phyloP scores from a whole-genome alignment of 768 basidiomycete species.

The Boletus coccyginus region DNA sequence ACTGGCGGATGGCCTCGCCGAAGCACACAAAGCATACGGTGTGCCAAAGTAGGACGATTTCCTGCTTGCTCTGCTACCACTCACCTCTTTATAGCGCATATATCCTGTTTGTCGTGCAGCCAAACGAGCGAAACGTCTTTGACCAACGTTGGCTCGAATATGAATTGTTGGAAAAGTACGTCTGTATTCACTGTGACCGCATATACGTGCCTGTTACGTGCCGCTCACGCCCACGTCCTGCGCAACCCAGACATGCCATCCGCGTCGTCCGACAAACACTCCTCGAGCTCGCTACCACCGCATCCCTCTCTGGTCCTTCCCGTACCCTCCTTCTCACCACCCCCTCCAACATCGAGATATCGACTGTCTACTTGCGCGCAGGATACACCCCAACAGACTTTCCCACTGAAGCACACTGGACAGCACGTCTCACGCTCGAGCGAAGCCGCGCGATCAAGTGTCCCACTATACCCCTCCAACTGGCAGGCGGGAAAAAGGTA shows the following conservation, averaged over 20 bases:
- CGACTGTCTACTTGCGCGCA: slow-evolving; percentile 87
- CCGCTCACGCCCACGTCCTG: neutral
- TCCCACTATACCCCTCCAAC: slow-evolving; percentile 83
- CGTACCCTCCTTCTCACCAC: slow-evolving; percentile 40
- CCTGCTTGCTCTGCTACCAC: neutral
- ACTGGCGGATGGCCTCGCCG: slow-evolving; percentile 72
- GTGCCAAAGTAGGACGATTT: slow-evolving; percentile 42
- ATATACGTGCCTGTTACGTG: neutral
- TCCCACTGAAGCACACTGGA: slow-evolving; percentile 60
- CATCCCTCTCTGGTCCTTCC: slow-evolving; percentile 46
- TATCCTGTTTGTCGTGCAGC: slow-evolving; percentile 88
- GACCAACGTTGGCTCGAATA: slow-evolving; percentile 92
- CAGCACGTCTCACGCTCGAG: slow-evolving; percentile 76
- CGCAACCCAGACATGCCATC: slow-evolving; percentile 60
- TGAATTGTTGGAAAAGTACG: slow-evolving; percentile 74
- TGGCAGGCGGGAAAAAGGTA: slow-evolving; percentile 96
- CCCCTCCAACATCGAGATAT: slow-evolving; percentile 55
- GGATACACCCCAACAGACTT: slow-evolving; percentile 87
- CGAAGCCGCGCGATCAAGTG: slow-evolving; percentile 88
- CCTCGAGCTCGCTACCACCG: slow-evolving; percentile 58
- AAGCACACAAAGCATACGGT: slow-evolving; percentile 75
- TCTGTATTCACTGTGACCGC: neutral
- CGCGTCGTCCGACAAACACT: slow-evolving; percentile 75
- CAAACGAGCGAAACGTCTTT: slow-evolving; percentile 89
- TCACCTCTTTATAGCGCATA: slow-evolving; percentile 35